Evolutionary conservation across 441 rosid genomes (phyloP), one percentile per base, ranked within the genome.

Genomic region (Hura crepitans): DNA sequence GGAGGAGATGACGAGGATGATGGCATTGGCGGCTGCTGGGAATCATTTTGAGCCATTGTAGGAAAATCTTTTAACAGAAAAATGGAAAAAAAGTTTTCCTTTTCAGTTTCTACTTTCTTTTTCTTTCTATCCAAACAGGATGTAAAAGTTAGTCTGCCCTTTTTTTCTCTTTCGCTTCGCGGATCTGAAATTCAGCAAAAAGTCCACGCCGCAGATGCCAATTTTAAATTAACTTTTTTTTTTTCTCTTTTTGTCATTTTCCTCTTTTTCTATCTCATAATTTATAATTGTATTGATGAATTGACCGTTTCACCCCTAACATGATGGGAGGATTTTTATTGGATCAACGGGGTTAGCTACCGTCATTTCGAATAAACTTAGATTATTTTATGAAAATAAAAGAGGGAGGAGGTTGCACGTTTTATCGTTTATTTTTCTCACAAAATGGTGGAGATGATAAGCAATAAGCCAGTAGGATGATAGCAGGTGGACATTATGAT

Each of bases 111-210:
- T 42, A 42, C 13, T 42, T 3, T 13, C 4, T n/a, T 1, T 43
- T 65, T 23, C 30, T 28, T 0, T n/a, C n/a, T 33, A 28, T n/a
- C 22, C 17, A 20, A n/a, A 42, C 23, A 39, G 25, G 22, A 20
- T 15, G 5, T 33, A 20, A 30, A 12, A 17, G 23, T 20, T 37
- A 12, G 10, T 35, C 25, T 51, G 42, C 37, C 30, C 58, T n/a
- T 13, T 9, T n/a, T 35, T 18, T 22, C 9, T 50, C 20, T 33
- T n/a, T n/a, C 14, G 30, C 11, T 25, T 55, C 0, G 63, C 31
- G 68, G 77, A 74, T 68, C 68, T 68, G 68, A 56, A 66, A 59
- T 10, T 49, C 31, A 47, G 66, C 30, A 46, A 72, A 72, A 72
- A 72, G 70, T 72, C 75, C 75, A 72, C 75, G 75, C 70, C n/a